phyloP scores from a whole-genome alignment of 805 yeast genomes.

The Kurtzmaniella cleridarum region DNA sequence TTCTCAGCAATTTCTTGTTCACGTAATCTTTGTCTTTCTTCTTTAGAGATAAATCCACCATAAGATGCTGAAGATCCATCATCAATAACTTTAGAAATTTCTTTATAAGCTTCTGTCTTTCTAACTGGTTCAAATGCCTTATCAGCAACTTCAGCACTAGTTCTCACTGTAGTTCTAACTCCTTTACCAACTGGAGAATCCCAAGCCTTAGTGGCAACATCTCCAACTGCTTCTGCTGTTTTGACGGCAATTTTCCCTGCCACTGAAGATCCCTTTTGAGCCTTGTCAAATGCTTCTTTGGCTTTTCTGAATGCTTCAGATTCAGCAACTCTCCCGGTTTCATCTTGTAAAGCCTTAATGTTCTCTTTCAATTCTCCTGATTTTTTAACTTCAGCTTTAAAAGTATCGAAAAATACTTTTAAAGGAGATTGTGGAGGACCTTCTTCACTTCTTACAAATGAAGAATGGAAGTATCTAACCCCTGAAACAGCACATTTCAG shows the following conservation, averaged over 20 bases:
- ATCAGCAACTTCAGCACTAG: constrained; percentile 81
- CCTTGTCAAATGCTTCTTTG: constrained; percentile 83
- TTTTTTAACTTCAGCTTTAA: constrained; percentile 86
- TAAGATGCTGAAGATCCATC: constrained; percentile 86
- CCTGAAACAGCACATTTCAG: neutral
- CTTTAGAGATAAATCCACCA: constrained; percentile 89
- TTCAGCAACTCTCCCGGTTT: constrained; percentile 90
- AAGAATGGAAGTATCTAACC: neutral
- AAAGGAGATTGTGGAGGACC: constrained; percentile 64
- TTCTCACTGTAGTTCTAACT: constrained; percentile 78
- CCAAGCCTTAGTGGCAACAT: constrained; percentile 89
- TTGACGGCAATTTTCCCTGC: constrained; percentile 70
- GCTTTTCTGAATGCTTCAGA: constrained; percentile 91
- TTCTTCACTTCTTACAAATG: neutral
- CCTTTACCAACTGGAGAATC: constrained; percentile 88
- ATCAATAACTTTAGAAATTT: constrained; percentile 80
- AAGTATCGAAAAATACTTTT: constrained; percentile 90
- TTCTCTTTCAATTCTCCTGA: constrained; percentile 85
- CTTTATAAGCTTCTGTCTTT: constrained; percentile 83
- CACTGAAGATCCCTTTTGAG: constrained; percentile 67
- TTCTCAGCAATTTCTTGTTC: constrained; percentile 45
- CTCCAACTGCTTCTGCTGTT: constrained; percentile 93
- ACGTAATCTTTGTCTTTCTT: constrained; percentile 70
- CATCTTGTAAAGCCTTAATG: constrained; percentile 92
- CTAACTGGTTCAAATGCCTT: constrained; percentile 91